Evolutionary conservation across 2,329 filamentous ascomycete genomes (phyloP).

Genomic region (Pseudogymnoascus sp.): DNA sequence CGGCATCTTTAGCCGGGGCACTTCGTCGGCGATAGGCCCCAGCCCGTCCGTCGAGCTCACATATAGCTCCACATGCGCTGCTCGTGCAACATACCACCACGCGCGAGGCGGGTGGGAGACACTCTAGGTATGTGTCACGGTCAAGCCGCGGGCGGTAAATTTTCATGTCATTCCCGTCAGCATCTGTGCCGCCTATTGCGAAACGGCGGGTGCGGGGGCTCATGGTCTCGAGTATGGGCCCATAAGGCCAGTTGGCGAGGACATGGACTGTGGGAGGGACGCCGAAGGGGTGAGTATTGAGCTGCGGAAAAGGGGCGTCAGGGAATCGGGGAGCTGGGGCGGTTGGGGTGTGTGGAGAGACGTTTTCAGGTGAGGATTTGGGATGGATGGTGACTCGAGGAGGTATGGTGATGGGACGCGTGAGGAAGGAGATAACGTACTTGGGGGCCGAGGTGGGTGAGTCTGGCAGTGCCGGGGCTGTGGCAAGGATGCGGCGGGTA

Average conservation of each 20-base stretch:
- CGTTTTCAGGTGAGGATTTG: background rate
- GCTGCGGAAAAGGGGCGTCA: background rate
- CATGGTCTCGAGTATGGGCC: background rate
- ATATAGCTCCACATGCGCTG: background rate
- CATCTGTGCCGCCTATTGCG: background rate
- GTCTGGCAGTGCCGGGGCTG: background rate
- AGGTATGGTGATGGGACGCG: background rate
- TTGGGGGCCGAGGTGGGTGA: background rate
- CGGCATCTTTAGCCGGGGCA: background rate
- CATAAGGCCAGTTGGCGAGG: background rate
- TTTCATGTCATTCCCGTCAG: background rate
- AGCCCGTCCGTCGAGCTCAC: background rate
- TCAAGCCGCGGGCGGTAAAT: background rate
- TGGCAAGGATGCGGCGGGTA: background rate
- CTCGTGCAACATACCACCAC: background rate
- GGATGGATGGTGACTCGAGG: background rate
- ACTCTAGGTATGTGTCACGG: background rate
- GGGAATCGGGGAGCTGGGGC: background rate
- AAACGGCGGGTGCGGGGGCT: background rate
- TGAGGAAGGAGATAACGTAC: slow-evolving; percentile 2
- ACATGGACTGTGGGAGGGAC: background rate
- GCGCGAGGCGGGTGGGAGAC: background rate
- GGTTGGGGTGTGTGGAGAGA: background rate
- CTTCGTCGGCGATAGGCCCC: background rate
- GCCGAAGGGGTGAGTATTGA: background rate